Base-by-base conservation (phyloP, 2,329 filamentous ascomycete species). In the Cucurbitaria berberidis region DNA sequence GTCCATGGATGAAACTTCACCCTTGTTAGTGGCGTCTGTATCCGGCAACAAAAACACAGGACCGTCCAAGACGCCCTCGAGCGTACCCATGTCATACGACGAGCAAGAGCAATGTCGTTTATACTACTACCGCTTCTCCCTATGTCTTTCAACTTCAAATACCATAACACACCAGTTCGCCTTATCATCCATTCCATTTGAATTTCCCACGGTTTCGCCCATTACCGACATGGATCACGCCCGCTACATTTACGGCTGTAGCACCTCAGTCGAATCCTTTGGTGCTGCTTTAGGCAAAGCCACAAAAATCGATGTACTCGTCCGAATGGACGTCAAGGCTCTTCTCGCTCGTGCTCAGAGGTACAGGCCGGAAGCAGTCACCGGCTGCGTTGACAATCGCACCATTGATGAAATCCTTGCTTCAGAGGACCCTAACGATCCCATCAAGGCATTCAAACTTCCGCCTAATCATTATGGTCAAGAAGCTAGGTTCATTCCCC, bases 31-130 rank as follows among this genome's bases (percentile, higher is more conserved):
- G 16, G 19, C 51, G 13, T 32, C 16, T 4, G 44, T 35, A 4
- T 22, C 45, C n/a, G n/a, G 13, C 13, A n/a, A 41, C 26, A 24
- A 49, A 10, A 46, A 42, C 22, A 36, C 47, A n/a, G 58, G 52
- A 29, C 47, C 57, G 4, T 57, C 42, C 36, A 59, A 40, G 24
- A 40, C 49, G 11, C 45, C 53, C 5, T 60, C 62, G 9, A 48
- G 48, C 11, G 55, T 69, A 15, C 66, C 62, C 13, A 67, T 72
- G 19, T 64, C 61, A 13, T 39, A 62, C 19, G 69, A 72, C 1
- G 86, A 89, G 55, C 81, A 86, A 58, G 85, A 88, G 40, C 85
- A 90, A 68, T 90, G 87, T 53, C 81, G 87, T 5, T 77, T 90
- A 0, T 90, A 89, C 70, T 89, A 89, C 64, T 89, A 89, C 66